Percentiles rank a stretch among this genome's conserved stretches.
Evolutionary conservation across 352 stramenopile genomes (phyloP).

Genomic region (Globisporangium camurandrum): DNA sequence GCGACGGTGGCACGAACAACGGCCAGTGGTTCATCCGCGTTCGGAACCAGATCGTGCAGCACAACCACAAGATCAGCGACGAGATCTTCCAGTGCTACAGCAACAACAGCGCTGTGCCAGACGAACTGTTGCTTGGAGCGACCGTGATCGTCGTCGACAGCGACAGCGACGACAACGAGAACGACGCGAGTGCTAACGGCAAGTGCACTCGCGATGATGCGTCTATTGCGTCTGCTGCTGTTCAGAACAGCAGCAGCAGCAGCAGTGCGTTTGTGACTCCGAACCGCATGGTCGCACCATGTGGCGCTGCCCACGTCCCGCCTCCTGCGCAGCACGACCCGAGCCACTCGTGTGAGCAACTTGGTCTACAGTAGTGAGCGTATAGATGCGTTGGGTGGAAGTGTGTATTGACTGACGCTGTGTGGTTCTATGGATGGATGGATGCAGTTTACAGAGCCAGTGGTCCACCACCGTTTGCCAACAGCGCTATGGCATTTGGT

Average conservation of each 20-base stretch:
- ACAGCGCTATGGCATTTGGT: not conserved
- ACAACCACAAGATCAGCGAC: constrained; percentile 72
- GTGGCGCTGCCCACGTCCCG: too few species aligned
- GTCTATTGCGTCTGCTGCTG: too few species aligned
- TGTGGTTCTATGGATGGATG: too few species aligned
- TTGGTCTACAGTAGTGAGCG: too few species aligned
- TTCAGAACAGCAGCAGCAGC: too few species aligned
- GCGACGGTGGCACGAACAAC: constrained; percentile 27
- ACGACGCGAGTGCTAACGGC: not conserved
- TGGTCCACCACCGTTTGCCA: too few species aligned
- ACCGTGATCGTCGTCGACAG: constrained; percentile 7
- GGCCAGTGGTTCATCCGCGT: constrained; percentile 64
- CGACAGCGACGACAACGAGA: not conserved
- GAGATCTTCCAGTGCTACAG: constrained; percentile 75
- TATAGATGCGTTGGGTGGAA: too few species aligned
- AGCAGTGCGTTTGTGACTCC: constrained; percentile 16
- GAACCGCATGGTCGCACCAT: constrained; percentile 10
- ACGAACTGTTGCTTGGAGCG: constrained; percentile 50
- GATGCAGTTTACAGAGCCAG: not conserved
- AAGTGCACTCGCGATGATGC: not conserved
- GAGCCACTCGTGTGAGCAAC: too few species aligned
- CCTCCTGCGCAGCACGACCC: too few species aligned
- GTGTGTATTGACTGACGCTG: too few species aligned
- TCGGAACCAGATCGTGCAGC: constrained; percentile 71
- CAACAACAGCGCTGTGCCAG: constrained; percentile 73